Percentiles rank a stretch among this genome's conserved stretches.
These are phyloP conservation scores for Solanum chiquidenum DNA, from an alignment of 257 asterid genomes.

Conservation along the genomic window DNA sequence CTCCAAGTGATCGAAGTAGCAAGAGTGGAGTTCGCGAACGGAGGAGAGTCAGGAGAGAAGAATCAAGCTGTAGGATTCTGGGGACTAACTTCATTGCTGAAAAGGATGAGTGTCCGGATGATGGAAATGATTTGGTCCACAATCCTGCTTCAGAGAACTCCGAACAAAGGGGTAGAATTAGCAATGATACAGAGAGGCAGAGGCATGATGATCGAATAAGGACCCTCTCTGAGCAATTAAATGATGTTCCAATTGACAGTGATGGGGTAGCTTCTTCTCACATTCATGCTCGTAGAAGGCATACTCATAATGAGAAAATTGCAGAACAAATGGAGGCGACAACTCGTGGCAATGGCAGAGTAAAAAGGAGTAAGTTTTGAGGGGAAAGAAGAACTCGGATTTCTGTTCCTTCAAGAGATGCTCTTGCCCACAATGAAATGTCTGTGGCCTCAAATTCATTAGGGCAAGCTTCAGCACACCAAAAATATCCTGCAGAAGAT, in stretches of 20 bases:
- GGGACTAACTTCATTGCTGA: constrained; percentile 20
- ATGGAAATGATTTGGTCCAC: constrained; percentile 12
- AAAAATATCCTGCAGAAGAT: constrained; percentile 26
- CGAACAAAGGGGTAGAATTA: constrained; percentile 25
- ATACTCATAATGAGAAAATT: constrained; percentile 14
- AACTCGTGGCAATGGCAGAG: constrained; percentile 32
- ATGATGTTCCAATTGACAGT: constrained; percentile 37
- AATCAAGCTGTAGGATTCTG: constrained; percentile 27
- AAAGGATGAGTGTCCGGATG: constrained; percentile 15
- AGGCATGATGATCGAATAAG: constrained; percentile 29
- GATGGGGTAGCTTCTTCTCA: constrained; percentile 54
- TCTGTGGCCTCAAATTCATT: constrained; percentile 87
- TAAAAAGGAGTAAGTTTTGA: constrained; percentile 65
- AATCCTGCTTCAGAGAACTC: constrained; percentile 31
- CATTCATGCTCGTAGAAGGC: constrained; percentile 24
- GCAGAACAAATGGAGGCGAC: constrained; percentile 25
- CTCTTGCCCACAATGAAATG: constrained; percentile 51
- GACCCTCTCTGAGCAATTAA: constrained; percentile 54
- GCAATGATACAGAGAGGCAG: constrained; percentile 16
- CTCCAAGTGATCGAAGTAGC: constrained; percentile 21
- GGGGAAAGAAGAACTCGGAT: constrained; percentile 59
- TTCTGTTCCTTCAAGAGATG: constrained; percentile 36
- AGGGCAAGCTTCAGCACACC: constrained; percentile 33
- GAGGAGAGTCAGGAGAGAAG: constrained; percentile 36
- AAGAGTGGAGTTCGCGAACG: constrained; percentile 30